Evolutionary conservation across 768 basidiomycete species (phyloP), one percentile per base, ranked within the genome.

Genomic region (Chalciporus sphaerocephalus): DNA sequence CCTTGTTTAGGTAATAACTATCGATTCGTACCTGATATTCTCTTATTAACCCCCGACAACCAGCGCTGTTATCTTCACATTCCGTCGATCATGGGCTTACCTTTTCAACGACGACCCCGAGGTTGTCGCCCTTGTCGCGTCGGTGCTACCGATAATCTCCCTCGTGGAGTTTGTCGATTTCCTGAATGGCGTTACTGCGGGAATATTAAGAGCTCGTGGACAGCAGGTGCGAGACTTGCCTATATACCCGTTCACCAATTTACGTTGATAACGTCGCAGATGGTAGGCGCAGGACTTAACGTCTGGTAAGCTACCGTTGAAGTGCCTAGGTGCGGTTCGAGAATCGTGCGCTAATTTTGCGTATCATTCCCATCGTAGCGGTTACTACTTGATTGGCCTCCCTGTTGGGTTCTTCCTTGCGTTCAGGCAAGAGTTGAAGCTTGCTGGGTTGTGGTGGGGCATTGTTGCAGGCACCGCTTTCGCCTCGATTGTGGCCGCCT

Each of bases 151-250:
- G 0, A 69, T 85, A 5, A 78, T 92, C 3, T 78, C 82, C 4
- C 69, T 85, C 21, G 85, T 85, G 69, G 85, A 92, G 60, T 78
- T 92, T 4, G 83, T 91, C 47, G 93, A 97, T 55, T 87, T 83
- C 2, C 70, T 81, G 7, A 66, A 74, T 3, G 85, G 78, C 0
- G 80, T 91, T 6, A 78, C 82, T 0, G 77, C 74, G 2, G 91
- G 92, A 3, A 79, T 94, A 48, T 68, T 97, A 38, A 74, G 93
- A 23, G 83, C 91, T 0, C 68, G 80, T 27, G 91, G 92, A 11
- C 85, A 84, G 62, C 86, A 85, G 65, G 80, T 72, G 38, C 21
- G 64, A 53, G 16, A 21, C 23, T 40, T 42, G 7, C 5, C 22
- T 20, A 34, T 20, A 25, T 9, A 21, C 9, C 1, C 20, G 36